phyloP scores from a whole-genome alignment of 805 yeast genomes.

The Spencermartinsiella europaea region DNA sequence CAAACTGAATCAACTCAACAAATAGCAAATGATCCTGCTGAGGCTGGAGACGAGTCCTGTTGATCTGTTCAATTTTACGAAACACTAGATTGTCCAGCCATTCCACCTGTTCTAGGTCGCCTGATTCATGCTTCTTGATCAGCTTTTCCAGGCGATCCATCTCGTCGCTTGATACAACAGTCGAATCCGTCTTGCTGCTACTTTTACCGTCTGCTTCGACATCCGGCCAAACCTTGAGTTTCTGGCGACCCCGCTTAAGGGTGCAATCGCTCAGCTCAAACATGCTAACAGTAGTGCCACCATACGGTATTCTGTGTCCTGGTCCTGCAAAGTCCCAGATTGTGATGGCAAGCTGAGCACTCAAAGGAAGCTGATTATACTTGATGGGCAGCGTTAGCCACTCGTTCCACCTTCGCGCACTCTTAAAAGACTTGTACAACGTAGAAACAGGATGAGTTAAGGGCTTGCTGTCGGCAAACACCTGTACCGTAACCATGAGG shows the following conservation, averaged over 20 bases:
- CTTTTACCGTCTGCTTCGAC: slow-evolving; percentile 31
- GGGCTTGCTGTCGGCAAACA: slow-evolving; percentile 41
- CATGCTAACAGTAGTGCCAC: slow-evolving; percentile 52
- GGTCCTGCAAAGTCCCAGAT: slow-evolving; percentile 66
- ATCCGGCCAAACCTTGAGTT: slow-evolving; percentile 42
- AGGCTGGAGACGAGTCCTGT: slow-evolving; percentile 19
- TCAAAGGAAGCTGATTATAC: slow-evolving; percentile 63
- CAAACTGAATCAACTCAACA: slow-evolving; percentile 60
- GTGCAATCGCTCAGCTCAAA: slow-evolving; percentile 55
- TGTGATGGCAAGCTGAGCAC: slow-evolving; percentile 53
- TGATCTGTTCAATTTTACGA: slow-evolving; percentile 45
- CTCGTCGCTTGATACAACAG: slow-evolving; percentile 24
- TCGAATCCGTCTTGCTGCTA: slow-evolving; percentile 26
- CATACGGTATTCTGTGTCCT: slow-evolving; percentile 44
- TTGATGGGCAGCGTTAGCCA: slow-evolving; percentile 70
- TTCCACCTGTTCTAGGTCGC: slow-evolving; percentile 52
- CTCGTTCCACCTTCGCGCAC: slow-evolving; percentile 55
- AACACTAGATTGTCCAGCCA: slow-evolving; percentile 75
- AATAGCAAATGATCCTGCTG: slow-evolving; percentile 35
- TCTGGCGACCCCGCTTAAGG: slow-evolving; percentile 68
- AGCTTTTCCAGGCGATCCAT: slow-evolving; percentile 48
- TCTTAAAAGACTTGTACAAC: slow-evolving; percentile 43
- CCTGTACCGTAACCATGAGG: slow-evolving; percentile 41
- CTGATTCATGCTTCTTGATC: slow-evolving; percentile 60
- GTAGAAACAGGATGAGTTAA: slow-evolving; percentile 47